phyloP scores from a whole-genome alignment of 2,329 filamentous ascomycete species.

The Ophiostoma australiae region DNA sequence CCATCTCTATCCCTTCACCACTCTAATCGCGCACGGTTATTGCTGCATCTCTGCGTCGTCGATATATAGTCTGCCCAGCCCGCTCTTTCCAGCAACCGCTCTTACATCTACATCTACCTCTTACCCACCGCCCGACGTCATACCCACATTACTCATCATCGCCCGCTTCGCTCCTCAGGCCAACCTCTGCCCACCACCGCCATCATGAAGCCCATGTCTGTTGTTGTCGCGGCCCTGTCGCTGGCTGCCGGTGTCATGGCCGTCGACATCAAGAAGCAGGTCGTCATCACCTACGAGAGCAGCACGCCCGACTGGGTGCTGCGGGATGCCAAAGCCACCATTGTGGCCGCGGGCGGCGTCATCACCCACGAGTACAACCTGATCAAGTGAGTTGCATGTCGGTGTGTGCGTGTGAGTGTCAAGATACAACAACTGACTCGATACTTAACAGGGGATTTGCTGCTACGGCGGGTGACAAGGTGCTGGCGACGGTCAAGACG shows the following conservation, averaged over 20 bases:
- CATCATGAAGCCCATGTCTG: conserved; percentile 59
- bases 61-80: not conserved
- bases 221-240: conserved; percentile 53
- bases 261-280: conserved; percentile 63
- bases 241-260: conserved; percentile 55
- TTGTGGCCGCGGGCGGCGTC: conserved; percentile 63
- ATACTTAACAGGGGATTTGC: conserved; percentile 62
- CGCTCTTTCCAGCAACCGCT: not conserved
- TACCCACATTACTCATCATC: conserved; percentile 7
- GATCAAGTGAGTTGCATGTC: conserved; percentile 53
- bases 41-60: not conserved
- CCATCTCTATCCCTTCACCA: not conserved
- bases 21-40: not conserved
- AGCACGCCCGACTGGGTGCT: conserved; percentile 64
- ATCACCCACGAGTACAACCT: conserved; percentile 74
- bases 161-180: not conserved
- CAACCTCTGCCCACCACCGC: not conserved
- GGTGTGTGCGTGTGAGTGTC: too few relatives aligned
- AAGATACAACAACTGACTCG: too few relatives aligned
- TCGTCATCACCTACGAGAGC: conserved; percentile 73
- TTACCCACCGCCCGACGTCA: conserved; percentile 9
- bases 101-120: not conserved
- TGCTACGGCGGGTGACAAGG: conserved; percentile 64
- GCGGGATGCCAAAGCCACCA: conserved; percentile 64
- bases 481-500: conserved; percentile 62